Base-by-base conservation (phyloP, 257 asterid species). In the Cynanchum wilfordii region DNA sequence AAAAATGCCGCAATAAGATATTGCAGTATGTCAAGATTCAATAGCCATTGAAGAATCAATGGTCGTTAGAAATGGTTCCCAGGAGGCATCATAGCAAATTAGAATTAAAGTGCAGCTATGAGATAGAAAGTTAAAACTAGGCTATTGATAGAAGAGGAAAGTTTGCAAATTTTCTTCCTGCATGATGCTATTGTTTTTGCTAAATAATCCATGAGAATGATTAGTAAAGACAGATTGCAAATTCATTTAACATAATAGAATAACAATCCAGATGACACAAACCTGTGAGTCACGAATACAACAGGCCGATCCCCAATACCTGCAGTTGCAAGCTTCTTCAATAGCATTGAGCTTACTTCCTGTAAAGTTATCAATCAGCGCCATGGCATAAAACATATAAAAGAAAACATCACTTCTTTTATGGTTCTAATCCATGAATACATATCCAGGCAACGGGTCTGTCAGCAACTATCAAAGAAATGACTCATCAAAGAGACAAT, bases 251-350 rank as follows among this genome's bases (percentile, higher is more conserved):
- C 7, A 0, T 3, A 75, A 19, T 19, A 78, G n/a, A 36, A 27
- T 40, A 40, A 57, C 40, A 73, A 59, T 40, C 65, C 66, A 27
- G 68, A 47, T 54, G 66, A 70, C 63, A 77, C 90, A 82, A 68
- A 82, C 99, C 99, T 95, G 82, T 95, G 98, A 25, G 99, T 90
- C 60, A 95, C 88, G 79, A 92, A 95, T 71, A 95, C 86, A 71
- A 95, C 98, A 0, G 98, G 99, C 22, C 98, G 91, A 78, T 90
- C 90, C 66, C 99, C 99, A 80, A 95, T 95, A 66, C 98, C 99
- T 54, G 98, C 98, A 78, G 88, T 86, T 73, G 88, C 81, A 75
- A 95, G 95, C 87, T 89, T 92, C 69, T 92, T 92, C 69, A 95
- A 83, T 77, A 95, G 84, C 97, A 90, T 92, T 69, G 98, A 87